Evolutionary conservation across 345 rosid genomes (phyloP).

Genomic region (Eucalyptus pumila): DNA sequence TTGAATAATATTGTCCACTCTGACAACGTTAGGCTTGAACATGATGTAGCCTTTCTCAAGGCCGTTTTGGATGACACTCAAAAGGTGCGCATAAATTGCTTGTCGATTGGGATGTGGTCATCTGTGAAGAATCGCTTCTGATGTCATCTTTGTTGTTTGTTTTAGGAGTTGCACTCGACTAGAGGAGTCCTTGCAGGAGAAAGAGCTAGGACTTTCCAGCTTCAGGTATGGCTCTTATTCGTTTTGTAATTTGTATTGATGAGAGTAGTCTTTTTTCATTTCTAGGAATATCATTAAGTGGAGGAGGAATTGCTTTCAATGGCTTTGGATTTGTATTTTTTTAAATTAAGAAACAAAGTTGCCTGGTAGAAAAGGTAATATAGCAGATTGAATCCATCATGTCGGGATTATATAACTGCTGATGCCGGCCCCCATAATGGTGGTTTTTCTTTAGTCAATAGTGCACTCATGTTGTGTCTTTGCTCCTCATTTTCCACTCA

Average conservation of each 20-base stretch:
- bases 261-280: background rate
- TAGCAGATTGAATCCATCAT: background rate
- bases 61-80: constrained; percentile 93
- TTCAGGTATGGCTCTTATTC: constrained; percentile 38
- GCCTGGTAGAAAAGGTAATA: background rate
- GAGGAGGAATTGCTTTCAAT: background rate
- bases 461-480: background rate
- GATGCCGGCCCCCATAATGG: background rate
- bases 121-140: background rate
- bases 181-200: constrained; percentile 95
- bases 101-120: background rate
- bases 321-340: background rate
- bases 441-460: background rate
- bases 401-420: background rate
- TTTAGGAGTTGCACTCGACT: constrained; percentile 83
- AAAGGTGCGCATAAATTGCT: constrained; percentile 30
- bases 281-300: background rate
- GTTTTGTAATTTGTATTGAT: background rate
- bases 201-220: constrained; percentile 90
- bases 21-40: constrained; percentile 95
- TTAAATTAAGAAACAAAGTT: background rate
- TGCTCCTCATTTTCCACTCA: background rate
- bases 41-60: constrained; percentile 92
- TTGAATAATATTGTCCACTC: constrained; percentile 85
- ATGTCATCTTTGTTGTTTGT: background rate